A percentile compares a stretch with the other conserved stretches of the same genome.
These are phyloP conservation scores for Aspergillus kassunensis DNA, from an alignment of 495 filamentous ascomycete species.

Conservation along the genomic window DNA sequence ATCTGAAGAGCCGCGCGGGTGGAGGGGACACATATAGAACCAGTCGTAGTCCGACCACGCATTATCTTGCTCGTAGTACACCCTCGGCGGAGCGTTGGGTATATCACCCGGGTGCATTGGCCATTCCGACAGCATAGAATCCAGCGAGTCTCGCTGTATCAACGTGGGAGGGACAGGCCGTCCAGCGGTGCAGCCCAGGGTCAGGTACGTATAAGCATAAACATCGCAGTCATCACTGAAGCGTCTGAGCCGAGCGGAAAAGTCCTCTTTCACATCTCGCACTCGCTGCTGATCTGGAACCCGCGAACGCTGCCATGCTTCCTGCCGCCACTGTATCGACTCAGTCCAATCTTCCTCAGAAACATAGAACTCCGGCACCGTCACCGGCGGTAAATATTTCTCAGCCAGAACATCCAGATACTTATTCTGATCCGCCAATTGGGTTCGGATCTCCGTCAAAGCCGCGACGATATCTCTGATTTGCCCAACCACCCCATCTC, in stretches of 20 bases:
- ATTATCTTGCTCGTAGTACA: no score
- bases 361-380: background rate
- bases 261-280: background rate
- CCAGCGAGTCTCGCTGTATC: no score
- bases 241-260: background rate
- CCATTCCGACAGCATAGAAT: no score
- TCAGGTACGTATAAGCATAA: no score
- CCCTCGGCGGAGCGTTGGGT: no score
- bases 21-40: no score
- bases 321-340: background rate
- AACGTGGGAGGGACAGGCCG: no score
- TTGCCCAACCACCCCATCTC: background rate
- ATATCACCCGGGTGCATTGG: no score
- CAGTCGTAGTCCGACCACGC: no score
- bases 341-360: background rate
- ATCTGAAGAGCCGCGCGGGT: no score
- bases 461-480: background rate
- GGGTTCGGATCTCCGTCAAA: background rate
- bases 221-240: background rate
- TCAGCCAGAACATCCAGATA: background rate
- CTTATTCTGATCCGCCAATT: slow-evolving; percentile 3
- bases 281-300: background rate
- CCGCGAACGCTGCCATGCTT: background rate
- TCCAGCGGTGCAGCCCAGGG: no score
- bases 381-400: background rate